phyloP scores from a whole-genome alignment of 1,139 yeast species.

The Pneumocystis oryctolagi region DNA sequence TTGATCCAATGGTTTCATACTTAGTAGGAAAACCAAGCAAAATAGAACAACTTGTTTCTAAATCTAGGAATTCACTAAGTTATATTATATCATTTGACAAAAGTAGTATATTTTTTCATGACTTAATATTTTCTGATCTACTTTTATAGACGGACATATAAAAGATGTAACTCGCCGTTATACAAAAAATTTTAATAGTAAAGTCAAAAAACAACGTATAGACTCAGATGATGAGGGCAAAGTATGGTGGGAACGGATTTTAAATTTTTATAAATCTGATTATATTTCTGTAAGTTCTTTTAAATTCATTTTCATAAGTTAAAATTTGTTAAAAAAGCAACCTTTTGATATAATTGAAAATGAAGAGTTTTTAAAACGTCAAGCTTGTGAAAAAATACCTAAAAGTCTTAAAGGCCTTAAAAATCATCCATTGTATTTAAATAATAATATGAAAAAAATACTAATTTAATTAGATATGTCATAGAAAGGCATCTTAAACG shows the following conservation, averaged over 20 bases:
- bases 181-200: conserved; percentile 53
- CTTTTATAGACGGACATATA: conserved; percentile 34
- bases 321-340: neutral
- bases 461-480: conserved; percentile 4
- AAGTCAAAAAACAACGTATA: conserved; percentile 57
- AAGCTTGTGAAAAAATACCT: conserved; percentile 75
- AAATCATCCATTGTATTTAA: conserved; percentile 72
- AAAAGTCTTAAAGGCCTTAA: conserved; percentile 66
- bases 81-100: conserved; percentile 69
- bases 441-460: neutral
- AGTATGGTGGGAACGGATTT: conserved; percentile 44
- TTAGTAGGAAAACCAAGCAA: conserved; percentile 60
- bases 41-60: conserved; percentile 62
- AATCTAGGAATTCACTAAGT: conserved; percentile 43
- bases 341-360: conserved; percentile 54
- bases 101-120: neutral
- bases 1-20: conserved; percentile 59
- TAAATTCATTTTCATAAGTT: conserved; percentile 25
- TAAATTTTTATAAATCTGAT: conserved; percentile 18
- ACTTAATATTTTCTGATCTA: neutral
- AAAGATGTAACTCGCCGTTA: conserved; percentile 81
- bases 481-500: conserved; percentile 57
- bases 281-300: conserved; percentile 17
- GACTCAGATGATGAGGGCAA: conserved; percentile 43
- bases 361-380: conserved; percentile 51